phyloP scores from a whole-genome alignment of 805 yeast species.

The Ogataea nitratoaversa region DNA sequence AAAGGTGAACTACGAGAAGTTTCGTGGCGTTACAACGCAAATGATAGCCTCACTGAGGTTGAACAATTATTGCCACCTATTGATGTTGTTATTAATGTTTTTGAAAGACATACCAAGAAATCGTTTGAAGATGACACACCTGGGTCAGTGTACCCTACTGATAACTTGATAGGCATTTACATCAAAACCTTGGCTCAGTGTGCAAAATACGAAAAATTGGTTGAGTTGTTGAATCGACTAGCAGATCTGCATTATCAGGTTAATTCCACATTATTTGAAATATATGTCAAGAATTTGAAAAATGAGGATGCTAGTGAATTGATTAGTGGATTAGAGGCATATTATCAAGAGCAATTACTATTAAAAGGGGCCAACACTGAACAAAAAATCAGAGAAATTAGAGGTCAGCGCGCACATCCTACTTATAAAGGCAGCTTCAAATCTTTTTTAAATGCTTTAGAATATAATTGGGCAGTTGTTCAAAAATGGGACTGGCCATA shows the following conservation, averaged over 20 bases:
- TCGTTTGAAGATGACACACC: constrained; percentile 27
- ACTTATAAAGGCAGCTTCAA: constrained; percentile 18
- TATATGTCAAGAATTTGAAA: constrained; percentile 17
- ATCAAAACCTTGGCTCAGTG: constrained; percentile 45
- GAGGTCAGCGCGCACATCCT: constrained; percentile 5
- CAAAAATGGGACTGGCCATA: constrained; percentile 30
- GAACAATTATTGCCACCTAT: constrained; percentile 36
- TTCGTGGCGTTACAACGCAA: constrained; percentile 48
- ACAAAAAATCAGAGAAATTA: constrained; percentile 17
- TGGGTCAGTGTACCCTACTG: constrained; percentile 38
- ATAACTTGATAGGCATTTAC: constrained; percentile 48
- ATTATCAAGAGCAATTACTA: constrained; percentile 12
- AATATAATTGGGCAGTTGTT: constrained; percentile 29
- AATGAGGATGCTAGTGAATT: constrained; percentile 20
- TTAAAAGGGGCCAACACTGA: constrained; percentile 21
- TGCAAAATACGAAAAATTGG: constrained; percentile 52
- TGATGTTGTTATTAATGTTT: constrained; percentile 57
- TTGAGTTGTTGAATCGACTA: constrained; percentile 48
- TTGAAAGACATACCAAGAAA: constrained; percentile 40
- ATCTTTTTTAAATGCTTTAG: constrained; percentile 19
- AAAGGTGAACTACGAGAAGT: constrained; percentile 7
- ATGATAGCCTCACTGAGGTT: constrained; percentile 18
- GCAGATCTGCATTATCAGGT: constrained; percentile 36
- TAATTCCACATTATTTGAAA: constrained; percentile 15
- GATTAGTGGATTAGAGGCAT: constrained; percentile 17